Evolutionary conservation across 257 asterid species (phyloP), one percentile per base, ranked within the genome.

Genomic region (Fraxinus excelsior): DNA sequence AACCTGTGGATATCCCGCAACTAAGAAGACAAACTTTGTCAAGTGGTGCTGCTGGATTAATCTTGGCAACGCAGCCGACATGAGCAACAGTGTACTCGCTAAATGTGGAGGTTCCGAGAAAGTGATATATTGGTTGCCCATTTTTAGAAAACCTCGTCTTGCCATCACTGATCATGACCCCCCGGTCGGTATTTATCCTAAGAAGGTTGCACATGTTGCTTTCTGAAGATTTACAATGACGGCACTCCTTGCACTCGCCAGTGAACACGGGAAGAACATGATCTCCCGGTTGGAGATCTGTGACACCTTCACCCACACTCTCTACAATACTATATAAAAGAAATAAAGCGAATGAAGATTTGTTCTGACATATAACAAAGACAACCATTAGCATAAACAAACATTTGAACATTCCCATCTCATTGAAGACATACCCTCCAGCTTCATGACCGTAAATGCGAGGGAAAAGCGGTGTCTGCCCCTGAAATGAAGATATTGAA

Each of bases 1-100:
- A 7, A 93, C 98, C 98, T 74, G 97, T 93, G 26, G 96, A 88
- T 74, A 93, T 87, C 73, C 97, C 98, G 65, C 97, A 91, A 67
- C 98, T 91, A 1, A 93, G 90, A 0, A 91, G 83, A 72, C 96
- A 92, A 1, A 89, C 96, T 88, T 88, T 92, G 75, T 93, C 97
- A 37, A 37, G 12, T 37, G 42, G 42, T 37, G 42, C 42, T 12
- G 42, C 42, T 37, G 42, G 42, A 37, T 37, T 37, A 37, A 37
- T 37, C 42, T 37, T 37, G 42, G 42, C 42, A 37, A 37, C 42
- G 12, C 42, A 37, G 42, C 42, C 42, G 31, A 91, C 31, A 88
- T 91, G 68, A 89, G 89, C 0, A 40, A 40, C 46, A 40, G 46
- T 40, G 46, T 40, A 40, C 14, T 40, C 14, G 3, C 46, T 40